Conservation (phyloP, 2,329 filamentous ascomycete species). For the Colletotrichum eremochloae region DNA sequence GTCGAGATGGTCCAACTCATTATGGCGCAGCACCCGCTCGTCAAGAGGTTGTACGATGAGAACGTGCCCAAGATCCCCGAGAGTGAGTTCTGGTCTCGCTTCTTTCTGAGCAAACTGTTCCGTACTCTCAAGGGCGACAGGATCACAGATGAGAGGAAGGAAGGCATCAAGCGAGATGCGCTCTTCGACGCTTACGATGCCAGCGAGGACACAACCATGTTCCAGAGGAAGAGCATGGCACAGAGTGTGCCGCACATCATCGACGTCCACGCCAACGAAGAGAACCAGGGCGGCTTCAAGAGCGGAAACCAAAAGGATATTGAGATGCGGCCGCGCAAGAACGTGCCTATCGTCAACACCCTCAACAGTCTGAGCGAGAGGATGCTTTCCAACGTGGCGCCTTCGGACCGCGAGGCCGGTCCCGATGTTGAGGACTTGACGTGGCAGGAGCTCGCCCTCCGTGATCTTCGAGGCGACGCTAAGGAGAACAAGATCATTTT, state of each 20-base stretch:
- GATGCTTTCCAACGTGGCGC: slow-evolving; percentile 88
- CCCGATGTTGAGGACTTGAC: slow-evolving; percentile 79
- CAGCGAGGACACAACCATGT: slow-evolving; percentile 71
- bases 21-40: slow-evolving; percentile 91
- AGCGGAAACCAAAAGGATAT: slow-evolving; percentile 88
- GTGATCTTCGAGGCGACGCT: slow-evolving; percentile 81
- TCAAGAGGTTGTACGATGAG: slow-evolving; percentile 92
- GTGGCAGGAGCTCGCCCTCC: slow-evolving; percentile 80
- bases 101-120: slow-evolving; percentile 90
- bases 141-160: slow-evolving; percentile 80
- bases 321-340: slow-evolving; percentile 87
- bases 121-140: slow-evolving; percentile 94
- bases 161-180: slow-evolving; percentile 65
- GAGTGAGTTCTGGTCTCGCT: slow-evolving; percentile 90
- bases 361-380: slow-evolving; percentile 94
- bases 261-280: slow-evolving; percentile 93
- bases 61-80: slow-evolving; percentile 87
- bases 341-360: slow-evolving; percentile 89
- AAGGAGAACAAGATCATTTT: slow-evolving; percentile 84
- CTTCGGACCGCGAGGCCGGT: slow-evolving; percentile 78
- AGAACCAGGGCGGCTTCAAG: slow-evolving; percentile 87
- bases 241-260: slow-evolving; percentile 88
- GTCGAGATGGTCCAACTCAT: slow-evolving; percentile 95
- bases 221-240: slow-evolving; percentile 67
- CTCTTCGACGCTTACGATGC: slow-evolving; percentile 90